A percentile compares a stretch with the other conserved stretches of the same genome.
These are phyloP conservation scores for Phallus indusiatus DNA, from an alignment of 768 basidiomycete genomes.

Conservation along the genomic window DNA sequence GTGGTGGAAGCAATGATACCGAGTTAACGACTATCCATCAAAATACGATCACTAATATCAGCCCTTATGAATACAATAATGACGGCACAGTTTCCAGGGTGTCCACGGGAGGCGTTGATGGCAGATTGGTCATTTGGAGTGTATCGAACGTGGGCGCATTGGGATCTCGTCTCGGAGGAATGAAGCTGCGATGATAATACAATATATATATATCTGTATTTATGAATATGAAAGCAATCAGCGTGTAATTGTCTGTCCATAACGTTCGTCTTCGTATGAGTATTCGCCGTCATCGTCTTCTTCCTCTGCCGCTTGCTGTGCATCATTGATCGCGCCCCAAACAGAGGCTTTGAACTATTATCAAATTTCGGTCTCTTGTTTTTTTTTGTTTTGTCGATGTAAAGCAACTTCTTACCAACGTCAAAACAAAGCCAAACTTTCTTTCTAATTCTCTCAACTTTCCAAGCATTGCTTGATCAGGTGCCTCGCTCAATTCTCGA, in stretches of 20 bases:
- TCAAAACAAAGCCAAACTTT: conserved; percentile 93
- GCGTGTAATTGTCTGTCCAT: conserved; percentile 3
- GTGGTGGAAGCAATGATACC: conserved; percentile 39
- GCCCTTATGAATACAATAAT: conserved; percentile 54
- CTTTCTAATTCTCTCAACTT: conserved; percentile 76
- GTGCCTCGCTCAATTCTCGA: conserved; percentile 60
- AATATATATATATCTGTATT: not conserved
- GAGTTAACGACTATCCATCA: conserved; percentile 89
- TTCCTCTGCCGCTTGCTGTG: conserved; percentile 29
- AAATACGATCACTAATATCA: conserved; percentile 93
- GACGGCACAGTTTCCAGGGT: conserved; percentile 60
- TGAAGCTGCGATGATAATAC: conserved; percentile 22
- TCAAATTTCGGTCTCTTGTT: not conserved
- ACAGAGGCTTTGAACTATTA: conserved; percentile 90
- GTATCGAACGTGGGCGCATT: conserved; percentile 47
- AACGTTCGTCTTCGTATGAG: not conserved
- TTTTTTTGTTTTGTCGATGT: not conserved
- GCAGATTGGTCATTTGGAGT: conserved; percentile 86
- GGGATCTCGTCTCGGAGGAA: conserved; percentile 39
- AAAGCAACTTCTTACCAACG: conserved; percentile 49
- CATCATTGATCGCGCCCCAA: conserved; percentile 87
- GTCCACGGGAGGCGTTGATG: conserved; percentile 91
- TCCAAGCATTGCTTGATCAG: conserved; percentile 67
- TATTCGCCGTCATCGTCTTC: not conserved
- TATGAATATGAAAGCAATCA: not conserved